phyloP scores from a whole-genome alignment of 2,329 filamentous ascomycete species.

The Clonostachys rhizophaga region DNA sequence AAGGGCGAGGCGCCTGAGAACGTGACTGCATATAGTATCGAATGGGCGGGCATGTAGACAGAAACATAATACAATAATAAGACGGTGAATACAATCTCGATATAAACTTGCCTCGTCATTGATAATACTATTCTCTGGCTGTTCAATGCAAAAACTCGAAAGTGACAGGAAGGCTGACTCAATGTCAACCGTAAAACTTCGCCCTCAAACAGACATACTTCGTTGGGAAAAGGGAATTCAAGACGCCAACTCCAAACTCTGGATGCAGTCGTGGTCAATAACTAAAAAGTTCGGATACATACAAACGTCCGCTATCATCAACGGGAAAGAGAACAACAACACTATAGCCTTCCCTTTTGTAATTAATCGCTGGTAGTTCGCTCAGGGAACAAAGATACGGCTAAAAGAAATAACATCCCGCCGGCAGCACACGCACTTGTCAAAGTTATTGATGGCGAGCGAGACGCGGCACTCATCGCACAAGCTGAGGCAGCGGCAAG shows the following conservation, averaged over 20 bases:
- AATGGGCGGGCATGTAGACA: slow-evolving; percentile 87
- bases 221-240: neutral
- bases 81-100: neutral
- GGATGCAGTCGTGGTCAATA: neutral
- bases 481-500: slow-evolving; percentile 87
- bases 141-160: neutral
- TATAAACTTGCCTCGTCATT: slow-evolving; percentile 1
- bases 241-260: neutral
- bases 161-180: neutral
- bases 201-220: neutral
- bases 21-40: slow-evolving; percentile 76
- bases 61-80: neutral
- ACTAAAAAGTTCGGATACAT: neutral
- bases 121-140: neutral
- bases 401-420: slow-evolving; percentile 86
- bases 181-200: neutral
- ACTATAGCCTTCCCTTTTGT: too few relatives aligned
- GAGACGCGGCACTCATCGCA: slow-evolving; percentile 95
- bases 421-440: slow-evolving; percentile 91
- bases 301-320: too few relatives aligned
- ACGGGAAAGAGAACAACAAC: too few relatives aligned
- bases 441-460: slow-evolving; percentile 94
- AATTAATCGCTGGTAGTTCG: too few relatives aligned
- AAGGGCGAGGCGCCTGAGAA: slow-evolving; percentile 22
- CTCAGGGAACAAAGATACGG: slow-evolving; percentile 78